Evolutionary conservation across 2,329 filamentous ascomycete species (phyloP), one percentile per base, ranked within the genome.

Genomic region (Achaetomium macrosporum): DNA sequence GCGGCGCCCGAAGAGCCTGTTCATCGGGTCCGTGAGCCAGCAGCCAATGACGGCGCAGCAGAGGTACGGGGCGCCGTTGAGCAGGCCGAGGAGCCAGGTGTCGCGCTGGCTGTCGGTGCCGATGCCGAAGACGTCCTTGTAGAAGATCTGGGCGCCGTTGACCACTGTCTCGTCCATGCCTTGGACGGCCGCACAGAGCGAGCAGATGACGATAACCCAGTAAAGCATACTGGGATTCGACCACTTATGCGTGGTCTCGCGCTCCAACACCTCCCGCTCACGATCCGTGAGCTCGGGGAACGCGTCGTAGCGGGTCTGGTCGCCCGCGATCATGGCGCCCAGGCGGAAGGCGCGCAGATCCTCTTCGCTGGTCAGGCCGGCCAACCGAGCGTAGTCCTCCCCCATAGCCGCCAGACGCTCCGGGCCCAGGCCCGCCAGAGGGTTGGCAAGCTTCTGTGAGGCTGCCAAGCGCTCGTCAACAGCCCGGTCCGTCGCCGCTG

Each of bases 21-120:
- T 90, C 67, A 89, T 77, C 1, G 87, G 86, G 36, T 84, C 81
- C 0, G 84, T 88, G 43, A 85, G 72, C 86, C 87, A 90, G 68
- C 85, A 89, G 17, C 85, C 84, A 44, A 85, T 66, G 41, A 88
- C 68, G 3, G 84, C 83, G 59, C 82, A 88, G 69, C 82, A 82
- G 19, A 88, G 75, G 58, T 85, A 84, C 0, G 81, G 81, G 0
- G 77, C 77, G 42, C 69, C 75, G 63, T 88, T 88, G 36, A 78
- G 71, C 7, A 86, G 73, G 7, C 82, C 85, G 3, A 79, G 65
- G 2, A 87, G 70, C 83, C 83, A 83, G 47, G 69, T 73, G 57
- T 73, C 71, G 50, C 69, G 62, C 47, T 76, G 70, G 35, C 75
- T 74, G 37, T 77, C 65, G 61, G 76, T 71, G 45, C 68, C 74